Conservation (phyloP, 768 basidiomycete species). For the Trametes gibbosa region DNA sequence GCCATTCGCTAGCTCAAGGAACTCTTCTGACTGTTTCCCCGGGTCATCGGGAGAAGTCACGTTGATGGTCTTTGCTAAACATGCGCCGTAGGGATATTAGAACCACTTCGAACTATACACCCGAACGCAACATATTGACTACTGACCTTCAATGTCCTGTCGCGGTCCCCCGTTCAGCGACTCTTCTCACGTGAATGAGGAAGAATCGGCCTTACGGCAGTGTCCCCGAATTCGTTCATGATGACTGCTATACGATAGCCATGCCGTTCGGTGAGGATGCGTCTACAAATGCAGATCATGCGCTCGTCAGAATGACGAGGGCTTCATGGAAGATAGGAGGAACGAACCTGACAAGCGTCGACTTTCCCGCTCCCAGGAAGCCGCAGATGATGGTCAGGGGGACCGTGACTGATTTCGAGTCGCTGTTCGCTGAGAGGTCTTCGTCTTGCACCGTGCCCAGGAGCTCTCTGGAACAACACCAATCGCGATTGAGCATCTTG, state of each 20-base stretch:
- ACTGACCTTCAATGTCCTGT: conserved; percentile 88
- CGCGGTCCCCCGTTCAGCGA: conserved; percentile 17
- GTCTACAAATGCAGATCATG: conserved; percentile 37
- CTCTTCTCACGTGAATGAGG: neutral
- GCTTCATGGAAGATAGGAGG: neutral
- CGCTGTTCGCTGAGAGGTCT: neutral
- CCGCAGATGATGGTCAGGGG: conserved; percentile 95
- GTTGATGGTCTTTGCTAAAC: conserved; percentile 79
- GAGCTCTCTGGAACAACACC: conserved; percentile 12
- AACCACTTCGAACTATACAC: neutral
- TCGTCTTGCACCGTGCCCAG: conserved; percentile 9
- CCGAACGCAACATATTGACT: neutral
- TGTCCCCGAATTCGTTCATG: conserved; percentile 98
- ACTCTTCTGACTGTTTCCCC: conserved; percentile 69
- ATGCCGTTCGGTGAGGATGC: conserved; percentile 90
- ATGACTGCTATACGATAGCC: conserved; percentile 97
- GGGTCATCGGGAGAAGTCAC: conserved; percentile 67
- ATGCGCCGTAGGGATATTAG: neutral
- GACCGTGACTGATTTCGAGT: conserved; percentile 38
- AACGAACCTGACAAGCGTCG: conserved; percentile 80
- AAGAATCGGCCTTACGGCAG: conserved; percentile 56
- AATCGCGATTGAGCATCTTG: neutral
- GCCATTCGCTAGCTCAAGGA: conserved; percentile 92
- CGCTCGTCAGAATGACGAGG: neutral
- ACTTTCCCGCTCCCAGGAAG: conserved; percentile 93